These are phyloP conservation scores for Aspergillus sp. DNA, from an alignment of 2,329 filamentous ascomycete genomes.

Conservation along the genomic window DNA sequence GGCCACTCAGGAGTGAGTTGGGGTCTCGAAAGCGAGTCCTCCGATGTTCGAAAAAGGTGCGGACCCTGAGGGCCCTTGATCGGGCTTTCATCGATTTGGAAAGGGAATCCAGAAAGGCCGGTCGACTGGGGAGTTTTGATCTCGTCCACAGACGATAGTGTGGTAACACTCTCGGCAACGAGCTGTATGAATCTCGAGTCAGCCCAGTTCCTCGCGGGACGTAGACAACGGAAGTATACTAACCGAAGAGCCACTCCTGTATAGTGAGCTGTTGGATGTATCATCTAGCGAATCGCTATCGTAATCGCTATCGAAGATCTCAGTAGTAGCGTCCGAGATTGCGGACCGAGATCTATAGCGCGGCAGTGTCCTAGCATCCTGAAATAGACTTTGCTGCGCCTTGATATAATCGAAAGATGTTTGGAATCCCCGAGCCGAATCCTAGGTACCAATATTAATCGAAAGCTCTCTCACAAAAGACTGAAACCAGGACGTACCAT, in stretches of 20 bases:
- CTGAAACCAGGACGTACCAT: constrained; percentile 10
- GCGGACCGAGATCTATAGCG: constrained; percentile 12
- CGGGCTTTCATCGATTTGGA: constrained; percentile 56
- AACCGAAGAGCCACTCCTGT: constrained; percentile 19
- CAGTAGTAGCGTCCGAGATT: constrained; percentile 28
- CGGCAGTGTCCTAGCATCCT: constrained; percentile 2
- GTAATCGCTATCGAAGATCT: constrained; percentile 37
- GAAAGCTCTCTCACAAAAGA: neutral
- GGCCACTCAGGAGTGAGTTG: constrained; percentile 20
- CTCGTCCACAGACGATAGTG: constrained; percentile 84
- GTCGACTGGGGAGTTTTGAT: constrained; percentile 72
- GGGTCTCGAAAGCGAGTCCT: constrained; percentile 13
- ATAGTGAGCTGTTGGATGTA: constrained; percentile 20
- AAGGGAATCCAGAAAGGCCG: constrained; percentile 69
- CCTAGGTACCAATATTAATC: neutral
- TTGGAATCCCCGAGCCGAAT: neutral
- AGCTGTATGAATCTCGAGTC: constrained; percentile 49
- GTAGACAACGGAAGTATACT: constrained; percentile 3
- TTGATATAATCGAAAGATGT: constrained; percentile 10
- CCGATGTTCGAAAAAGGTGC: constrained; percentile 76
- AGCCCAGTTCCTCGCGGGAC: too few species aligned
- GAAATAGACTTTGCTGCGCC: constrained; percentile 13
- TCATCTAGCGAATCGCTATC: constrained; percentile 30
- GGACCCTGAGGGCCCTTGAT: constrained; percentile 82
- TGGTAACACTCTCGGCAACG: constrained; percentile 75